Conservation (phyloP, 1,139 yeast species). For the Diutina catenulata region DNA sequence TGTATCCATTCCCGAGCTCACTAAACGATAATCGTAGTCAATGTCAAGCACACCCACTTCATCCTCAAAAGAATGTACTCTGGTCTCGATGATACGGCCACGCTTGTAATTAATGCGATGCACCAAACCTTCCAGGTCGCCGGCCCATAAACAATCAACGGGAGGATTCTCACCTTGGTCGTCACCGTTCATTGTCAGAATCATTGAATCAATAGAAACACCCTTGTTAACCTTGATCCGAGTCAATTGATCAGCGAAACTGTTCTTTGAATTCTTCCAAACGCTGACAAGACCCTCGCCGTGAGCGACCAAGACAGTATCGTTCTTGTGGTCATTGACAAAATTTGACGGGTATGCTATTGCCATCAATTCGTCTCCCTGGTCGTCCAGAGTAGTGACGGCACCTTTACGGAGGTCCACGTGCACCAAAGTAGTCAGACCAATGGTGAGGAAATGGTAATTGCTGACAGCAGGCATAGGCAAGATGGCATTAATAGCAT, state of each 20-base stretch:
- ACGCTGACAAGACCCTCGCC: slow-evolving; percentile 86
- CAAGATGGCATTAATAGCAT: slow-evolving; percentile 64
- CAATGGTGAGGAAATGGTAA: slow-evolving; percentile 74
- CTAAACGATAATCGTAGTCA: slow-evolving; percentile 67
- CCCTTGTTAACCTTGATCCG: slow-evolving; percentile 59
- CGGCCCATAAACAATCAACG: slow-evolving; percentile 59
- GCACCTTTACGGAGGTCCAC: slow-evolving; percentile 70
- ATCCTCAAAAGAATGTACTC: slow-evolving; percentile 50
- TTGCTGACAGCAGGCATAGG: slow-evolving; percentile 57
- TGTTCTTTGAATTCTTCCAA: slow-evolving; percentile 70
- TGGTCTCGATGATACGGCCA: slow-evolving; percentile 54
- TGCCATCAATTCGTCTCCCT: slow-evolving; percentile 80
- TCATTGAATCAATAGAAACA: slow-evolving; percentile 68
- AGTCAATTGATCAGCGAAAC: slow-evolving; percentile 68
- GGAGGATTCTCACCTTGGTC: slow-evolving; percentile 15
- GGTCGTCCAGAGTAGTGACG: slow-evolving; percentile 64
- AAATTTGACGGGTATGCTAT: slow-evolving; percentile 51
- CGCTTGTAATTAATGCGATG: slow-evolving; percentile 53
- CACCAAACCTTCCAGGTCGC: slow-evolving; percentile 73
- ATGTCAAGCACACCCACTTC: slow-evolving; percentile 69
- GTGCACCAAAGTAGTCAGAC: slow-evolving; percentile 72
- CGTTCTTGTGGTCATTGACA: slow-evolving; percentile 39
- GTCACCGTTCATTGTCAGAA: slow-evolving; percentile 59
- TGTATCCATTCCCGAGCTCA: slow-evolving; percentile 75
- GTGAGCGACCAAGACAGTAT: slow-evolving; percentile 62